These are phyloP conservation scores for Aspergillus haitiensis DNA, from an alignment of 495 filamentous ascomycete species.

Conservation along the genomic window DNA sequence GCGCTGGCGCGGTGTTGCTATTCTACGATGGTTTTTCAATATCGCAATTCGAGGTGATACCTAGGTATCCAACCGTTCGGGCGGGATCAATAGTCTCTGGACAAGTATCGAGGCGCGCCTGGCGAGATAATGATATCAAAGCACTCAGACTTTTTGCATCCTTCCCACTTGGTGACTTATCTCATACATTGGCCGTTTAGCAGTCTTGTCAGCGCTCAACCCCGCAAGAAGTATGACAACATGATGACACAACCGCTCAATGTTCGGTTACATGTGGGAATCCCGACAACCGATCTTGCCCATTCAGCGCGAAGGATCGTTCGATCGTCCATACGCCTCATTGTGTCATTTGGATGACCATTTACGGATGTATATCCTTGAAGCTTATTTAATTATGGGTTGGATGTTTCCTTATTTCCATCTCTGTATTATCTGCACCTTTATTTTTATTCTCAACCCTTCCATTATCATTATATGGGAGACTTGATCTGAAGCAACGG, in stretches of 20 bases:
- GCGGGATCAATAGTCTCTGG: slow-evolving; percentile 18
- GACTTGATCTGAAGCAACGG: slow-evolving; percentile 35
- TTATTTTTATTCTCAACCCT: slow-evolving; percentile 17
- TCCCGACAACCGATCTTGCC: slow-evolving; percentile 12
- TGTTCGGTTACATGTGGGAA: slow-evolving; percentile 22
- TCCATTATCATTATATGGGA: slow-evolving; percentile 18
- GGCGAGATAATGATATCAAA: slow-evolving; percentile 18
- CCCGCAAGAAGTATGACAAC: slow-evolving; percentile 25
- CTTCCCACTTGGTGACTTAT: slow-evolving; percentile 16
- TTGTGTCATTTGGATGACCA: slow-evolving; percentile 11
- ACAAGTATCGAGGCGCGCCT: slow-evolving; percentile 15
- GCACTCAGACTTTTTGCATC: slow-evolving; percentile 9
- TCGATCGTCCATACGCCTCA: slow-evolving; percentile 15
- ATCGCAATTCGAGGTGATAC: slow-evolving; percentile 19
- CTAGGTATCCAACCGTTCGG: slow-evolving; percentile 8
- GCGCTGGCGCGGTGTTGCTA: slow-evolving; percentile 28
- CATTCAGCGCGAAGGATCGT: slow-evolving; percentile 9
- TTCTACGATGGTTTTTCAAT: slow-evolving; percentile 22
- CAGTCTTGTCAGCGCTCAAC: slow-evolving; percentile 18
- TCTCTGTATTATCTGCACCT: too few relatives aligned
- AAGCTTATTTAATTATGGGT: slow-evolving; percentile 15
- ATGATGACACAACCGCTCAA: slow-evolving; percentile 18
- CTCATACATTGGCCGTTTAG: slow-evolving; percentile 14
- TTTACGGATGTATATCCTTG: slow-evolving; percentile 9
- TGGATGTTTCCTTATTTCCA: slow-evolving; percentile 15